A percentile compares a stretch with the other conserved stretches of the same genome.
Conservation (phyloP, 2,329 filamentous ascomycete genomes). For the Sporothrix globosa region DNA sequence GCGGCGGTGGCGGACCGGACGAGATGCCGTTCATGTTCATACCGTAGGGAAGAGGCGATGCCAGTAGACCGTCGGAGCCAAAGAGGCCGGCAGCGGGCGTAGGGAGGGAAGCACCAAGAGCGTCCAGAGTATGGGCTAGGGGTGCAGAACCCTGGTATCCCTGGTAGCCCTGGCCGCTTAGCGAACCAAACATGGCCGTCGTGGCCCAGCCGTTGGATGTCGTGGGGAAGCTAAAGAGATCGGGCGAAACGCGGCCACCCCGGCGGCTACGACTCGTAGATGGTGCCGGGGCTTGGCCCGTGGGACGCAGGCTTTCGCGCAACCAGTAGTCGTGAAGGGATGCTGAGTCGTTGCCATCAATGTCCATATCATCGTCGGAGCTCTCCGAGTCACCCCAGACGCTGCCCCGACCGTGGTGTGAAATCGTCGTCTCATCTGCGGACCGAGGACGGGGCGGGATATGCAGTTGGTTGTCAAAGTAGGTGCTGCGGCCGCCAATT, state of each 20-base stretch:
- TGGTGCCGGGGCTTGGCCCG: slow-evolving; percentile 36
- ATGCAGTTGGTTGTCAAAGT: slow-evolving; percentile 42
- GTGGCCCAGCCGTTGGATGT: slow-evolving; percentile 50
- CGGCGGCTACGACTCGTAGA: slow-evolving; percentile 5
- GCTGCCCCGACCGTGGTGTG: slow-evolving; percentile 42
- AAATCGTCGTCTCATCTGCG: slow-evolving; percentile 52
- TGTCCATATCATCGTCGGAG: slow-evolving; percentile 43
- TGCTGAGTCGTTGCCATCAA: slow-evolving; percentile 51
- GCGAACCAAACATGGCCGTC: slow-evolving; percentile 52
- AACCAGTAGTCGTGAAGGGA: slow-evolving; percentile 63
- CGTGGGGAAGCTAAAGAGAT: slow-evolving; percentile 58
- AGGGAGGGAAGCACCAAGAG: slow-evolving; percentile 53
- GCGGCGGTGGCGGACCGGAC: slow-evolving; percentile 51
- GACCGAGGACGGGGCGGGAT: slow-evolving; percentile 52
- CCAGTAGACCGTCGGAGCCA: slow-evolving; percentile 42
- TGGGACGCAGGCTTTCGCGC: slow-evolving; percentile 55
- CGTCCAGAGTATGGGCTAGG: slow-evolving; percentile 46
- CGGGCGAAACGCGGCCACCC: slow-evolving; percentile 50
- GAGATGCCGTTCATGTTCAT: slow-evolving; percentile 28
- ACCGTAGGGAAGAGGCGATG: slow-evolving; percentile 39
- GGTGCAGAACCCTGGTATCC: slow-evolving; percentile 36
- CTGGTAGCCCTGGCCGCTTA: slow-evolving; percentile 42
- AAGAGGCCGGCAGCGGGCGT: slow-evolving; percentile 47
- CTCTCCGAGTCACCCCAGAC: slow-evolving; percentile 53
- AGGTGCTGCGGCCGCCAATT: slow-evolving; percentile 34